Conservation (phyloP, 192 early-diverging fungal genomes). For the Spinellus fusiger region DNA sequence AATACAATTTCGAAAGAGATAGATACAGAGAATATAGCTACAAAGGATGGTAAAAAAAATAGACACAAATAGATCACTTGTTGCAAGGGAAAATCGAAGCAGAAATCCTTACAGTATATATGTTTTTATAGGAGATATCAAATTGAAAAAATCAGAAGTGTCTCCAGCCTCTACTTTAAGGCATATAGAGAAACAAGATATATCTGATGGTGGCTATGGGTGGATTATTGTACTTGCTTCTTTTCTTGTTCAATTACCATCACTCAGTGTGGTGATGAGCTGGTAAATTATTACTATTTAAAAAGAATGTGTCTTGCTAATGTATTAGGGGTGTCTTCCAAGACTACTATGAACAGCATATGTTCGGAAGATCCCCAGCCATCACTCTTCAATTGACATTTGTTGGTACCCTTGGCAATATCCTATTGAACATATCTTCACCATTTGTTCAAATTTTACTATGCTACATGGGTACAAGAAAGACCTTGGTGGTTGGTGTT, state of each 20-base stretch:
- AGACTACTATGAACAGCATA: constrained; percentile 12
- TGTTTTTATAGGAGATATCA: too few relatives aligned
- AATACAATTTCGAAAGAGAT: too few relatives aligned
- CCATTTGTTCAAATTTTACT: constrained; percentile 13
- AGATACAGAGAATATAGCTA: too few relatives aligned
- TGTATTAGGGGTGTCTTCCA: constrained; percentile 22
- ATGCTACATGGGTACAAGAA: constrained; percentile 2
- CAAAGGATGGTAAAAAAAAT: too few relatives aligned
- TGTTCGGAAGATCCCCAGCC: neutral
- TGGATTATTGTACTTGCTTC: constrained; percentile 18
- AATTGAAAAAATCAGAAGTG: too few relatives aligned
- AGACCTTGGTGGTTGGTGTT: neutral
- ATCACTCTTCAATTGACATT: constrained; percentile 13
- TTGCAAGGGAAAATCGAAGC: too few relatives aligned
- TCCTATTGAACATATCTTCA: constrained; percentile 15
- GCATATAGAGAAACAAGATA: neutral
- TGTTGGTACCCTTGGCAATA: constrained; percentile 17
- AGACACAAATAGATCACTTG: too few relatives aligned
- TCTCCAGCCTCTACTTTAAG: too few relatives aligned
- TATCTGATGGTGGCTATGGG: constrained; percentile 11
- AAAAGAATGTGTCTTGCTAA: neutral
- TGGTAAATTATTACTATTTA: constrained; percentile 15
- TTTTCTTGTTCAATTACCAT: constrained; percentile 14
- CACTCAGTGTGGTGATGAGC: constrained; percentile 12
- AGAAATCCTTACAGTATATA: too few relatives aligned